Evolutionary conservation across 257 asterid genomes (phyloP).

Genomic region (Solanum verrucosum): DNA sequence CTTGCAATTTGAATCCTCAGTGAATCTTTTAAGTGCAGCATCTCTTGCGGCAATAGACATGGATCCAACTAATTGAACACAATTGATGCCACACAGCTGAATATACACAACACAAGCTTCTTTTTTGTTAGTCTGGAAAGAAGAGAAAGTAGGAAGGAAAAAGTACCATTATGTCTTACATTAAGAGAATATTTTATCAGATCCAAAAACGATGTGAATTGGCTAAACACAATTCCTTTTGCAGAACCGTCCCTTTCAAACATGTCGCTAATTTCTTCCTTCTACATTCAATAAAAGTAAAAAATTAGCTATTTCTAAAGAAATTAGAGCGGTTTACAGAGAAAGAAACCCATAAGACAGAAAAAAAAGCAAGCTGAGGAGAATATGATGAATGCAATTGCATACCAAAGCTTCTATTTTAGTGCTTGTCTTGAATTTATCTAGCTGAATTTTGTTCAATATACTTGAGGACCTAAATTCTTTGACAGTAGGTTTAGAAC

Average conservation of each 20-base stretch:
- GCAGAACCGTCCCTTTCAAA: neutral
- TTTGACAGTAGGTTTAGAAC: constrained; percentile 41
- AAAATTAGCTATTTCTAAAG: neutral
- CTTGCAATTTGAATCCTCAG: constrained; percentile 60
- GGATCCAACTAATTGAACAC: constrained; percentile 61
- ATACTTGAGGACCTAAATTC: constrained; percentile 76
- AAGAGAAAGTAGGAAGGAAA: neutral
- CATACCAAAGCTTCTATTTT: constrained; percentile 93
- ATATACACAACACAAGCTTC: neutral
- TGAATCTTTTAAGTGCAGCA: constrained; percentile 58
- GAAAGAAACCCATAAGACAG: neutral
- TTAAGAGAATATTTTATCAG: neutral
- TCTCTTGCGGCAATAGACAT: constrained; percentile 81
- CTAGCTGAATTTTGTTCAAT: constrained; percentile 59
- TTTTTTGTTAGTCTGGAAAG: neutral
- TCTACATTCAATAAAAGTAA: neutral
- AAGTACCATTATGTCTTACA: neutral
- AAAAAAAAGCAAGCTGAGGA: neutral
- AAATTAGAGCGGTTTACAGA: neutral
- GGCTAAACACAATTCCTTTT: neutral
- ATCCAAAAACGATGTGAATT: neutral
- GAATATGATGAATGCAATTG: neutral
- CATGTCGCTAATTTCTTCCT: neutral
- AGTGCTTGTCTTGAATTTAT: constrained; percentile 69
- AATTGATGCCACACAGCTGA: constrained; percentile 58